phyloP scores from a whole-genome alignment of 225 moss, liverwort and hornwort species.

The Climacium dendroides region DNA sequence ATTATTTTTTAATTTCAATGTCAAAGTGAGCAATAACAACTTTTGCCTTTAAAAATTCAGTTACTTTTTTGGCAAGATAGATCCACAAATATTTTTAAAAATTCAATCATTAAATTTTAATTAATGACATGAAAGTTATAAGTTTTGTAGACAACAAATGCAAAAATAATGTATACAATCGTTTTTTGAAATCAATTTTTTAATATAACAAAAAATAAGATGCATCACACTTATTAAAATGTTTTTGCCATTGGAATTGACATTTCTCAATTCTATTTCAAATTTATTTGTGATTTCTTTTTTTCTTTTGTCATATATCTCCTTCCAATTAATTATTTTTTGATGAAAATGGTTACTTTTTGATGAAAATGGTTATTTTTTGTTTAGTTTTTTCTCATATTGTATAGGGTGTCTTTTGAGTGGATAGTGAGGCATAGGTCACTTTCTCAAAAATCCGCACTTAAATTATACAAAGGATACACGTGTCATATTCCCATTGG shows the following conservation, averaged over 20 bases:
- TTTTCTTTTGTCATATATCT: neutral
- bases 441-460: too few relatives aligned
- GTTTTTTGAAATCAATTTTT: neutral
- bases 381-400: neutral
- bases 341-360: too few relatives aligned
- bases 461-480: too few relatives aligned
- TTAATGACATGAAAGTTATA: neutral
- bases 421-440: too few relatives aligned
- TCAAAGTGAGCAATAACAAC: accelerated
- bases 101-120: neutral
- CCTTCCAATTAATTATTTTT: too few relatives aligned
- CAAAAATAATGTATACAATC: neutral
- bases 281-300: neutral
- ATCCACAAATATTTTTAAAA: neutral
- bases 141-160: neutral
- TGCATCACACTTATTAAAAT: neutral
- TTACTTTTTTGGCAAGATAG: neutral
- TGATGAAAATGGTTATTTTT: too few relatives aligned
- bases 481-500: too few relatives aligned
- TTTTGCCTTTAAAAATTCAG: neutral
- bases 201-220: neutral
- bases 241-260: neutral
- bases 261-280: neutral
- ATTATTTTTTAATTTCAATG: neutral
- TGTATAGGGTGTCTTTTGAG: too few relatives aligned